A percentile compares a stretch with the other conserved stretches of the same genome.
phyloP scores from a whole-genome alignment of 148 eudicot genomes.

The Beta vulgaris region DNA sequence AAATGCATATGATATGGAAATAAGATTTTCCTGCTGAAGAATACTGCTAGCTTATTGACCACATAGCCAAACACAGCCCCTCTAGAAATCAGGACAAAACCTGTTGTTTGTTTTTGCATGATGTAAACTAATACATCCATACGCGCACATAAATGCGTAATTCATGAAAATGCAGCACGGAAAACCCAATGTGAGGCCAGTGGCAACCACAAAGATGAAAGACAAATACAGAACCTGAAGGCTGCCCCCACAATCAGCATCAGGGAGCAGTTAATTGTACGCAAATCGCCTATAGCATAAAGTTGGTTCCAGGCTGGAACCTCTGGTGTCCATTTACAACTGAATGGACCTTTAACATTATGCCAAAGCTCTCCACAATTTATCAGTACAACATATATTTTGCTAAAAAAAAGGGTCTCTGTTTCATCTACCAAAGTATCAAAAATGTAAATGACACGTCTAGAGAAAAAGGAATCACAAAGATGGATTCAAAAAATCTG shows the following conservation, averaged over 20 bases:
- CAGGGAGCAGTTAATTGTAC: not conserved
- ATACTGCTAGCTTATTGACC: slow-evolving; percentile 10
- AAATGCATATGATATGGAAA: slow-evolving; percentile 1
- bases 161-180: slow-evolving; percentile 18
- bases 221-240: slow-evolving; percentile 10
- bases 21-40: slow-evolving; percentile 7
- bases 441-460: slow-evolving; percentile 16
- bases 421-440: slow-evolving; percentile 13
- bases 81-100: slow-evolving; percentile 24
- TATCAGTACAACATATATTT: slow-evolving; percentile 19
- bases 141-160: not conserved
- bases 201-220: slow-evolving; percentile 24
- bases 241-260: slow-evolving; percentile 19
- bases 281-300: slow-evolving; percentile 8
- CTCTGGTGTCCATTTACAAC: slow-evolving; percentile 17
- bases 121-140: slow-evolving; percentile 12
- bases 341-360: slow-evolving; percentile 16
- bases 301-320: slow-evolving; percentile 29
- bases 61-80: slow-evolving; percentile 23
- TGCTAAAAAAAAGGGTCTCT: slow-evolving; percentile 9
- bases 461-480: slow-evolving; percentile 12
- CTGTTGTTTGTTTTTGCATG: slow-evolving; percentile 19
- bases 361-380: slow-evolving; percentile 25
- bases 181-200: slow-evolving; percentile 11
- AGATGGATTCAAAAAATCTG: not conserved